Conservation (phyloP, 495 filamentous ascomycete genomes). For the Aspergillus kassunensis region DNA sequence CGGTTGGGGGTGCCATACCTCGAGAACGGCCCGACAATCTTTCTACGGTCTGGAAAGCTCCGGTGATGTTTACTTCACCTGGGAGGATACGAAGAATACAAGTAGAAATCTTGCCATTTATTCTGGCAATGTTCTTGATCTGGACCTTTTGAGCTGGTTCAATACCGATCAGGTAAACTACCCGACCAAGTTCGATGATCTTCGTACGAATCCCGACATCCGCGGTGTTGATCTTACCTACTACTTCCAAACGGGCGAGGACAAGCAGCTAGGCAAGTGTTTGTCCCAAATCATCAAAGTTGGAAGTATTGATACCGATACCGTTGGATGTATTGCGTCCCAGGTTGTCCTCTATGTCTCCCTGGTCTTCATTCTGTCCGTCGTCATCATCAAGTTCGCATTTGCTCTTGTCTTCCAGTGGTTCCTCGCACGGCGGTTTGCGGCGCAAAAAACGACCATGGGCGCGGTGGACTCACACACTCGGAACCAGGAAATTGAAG, state of each 20-base stretch:
- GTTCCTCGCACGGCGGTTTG: constrained; percentile 83
- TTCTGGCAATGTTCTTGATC: constrained; percentile 86
- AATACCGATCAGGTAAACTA: constrained; percentile 77
- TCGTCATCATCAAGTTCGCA: constrained; percentile 81
- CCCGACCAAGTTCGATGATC: constrained; percentile 72
- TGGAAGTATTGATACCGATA: constrained; percentile 91
- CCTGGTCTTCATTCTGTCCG: constrained; percentile 85
- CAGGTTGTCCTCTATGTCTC: constrained; percentile 96
- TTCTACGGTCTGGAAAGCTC: constrained; percentile 65
- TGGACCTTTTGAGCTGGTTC: constrained; percentile 90
- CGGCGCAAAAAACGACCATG: constrained; percentile 68
- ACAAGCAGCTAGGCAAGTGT: constrained; percentile 81
- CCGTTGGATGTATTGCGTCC: constrained; percentile 94
- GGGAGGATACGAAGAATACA: constrained; percentile 87
- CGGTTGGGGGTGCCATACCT: constrained; percentile 91
- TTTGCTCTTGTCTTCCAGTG: constrained; percentile 93
- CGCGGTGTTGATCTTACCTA: constrained; percentile 89
- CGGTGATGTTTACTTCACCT: constrained; percentile 89
- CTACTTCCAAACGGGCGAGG: constrained; percentile 67
- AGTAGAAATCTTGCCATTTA: constrained; percentile 89
- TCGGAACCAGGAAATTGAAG: constrained; percentile 91
- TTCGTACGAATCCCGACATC: constrained; percentile 70
- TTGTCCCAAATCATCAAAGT: constrained; percentile 91
- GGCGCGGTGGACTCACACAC: constrained; percentile 62
- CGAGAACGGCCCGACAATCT: constrained; percentile 53